A percentile compares a stretch with the other conserved stretches of the same genome.
Conservation (phyloP, 2,329 filamentous ascomycete species). For the Corniculantispora saksenae region DNA sequence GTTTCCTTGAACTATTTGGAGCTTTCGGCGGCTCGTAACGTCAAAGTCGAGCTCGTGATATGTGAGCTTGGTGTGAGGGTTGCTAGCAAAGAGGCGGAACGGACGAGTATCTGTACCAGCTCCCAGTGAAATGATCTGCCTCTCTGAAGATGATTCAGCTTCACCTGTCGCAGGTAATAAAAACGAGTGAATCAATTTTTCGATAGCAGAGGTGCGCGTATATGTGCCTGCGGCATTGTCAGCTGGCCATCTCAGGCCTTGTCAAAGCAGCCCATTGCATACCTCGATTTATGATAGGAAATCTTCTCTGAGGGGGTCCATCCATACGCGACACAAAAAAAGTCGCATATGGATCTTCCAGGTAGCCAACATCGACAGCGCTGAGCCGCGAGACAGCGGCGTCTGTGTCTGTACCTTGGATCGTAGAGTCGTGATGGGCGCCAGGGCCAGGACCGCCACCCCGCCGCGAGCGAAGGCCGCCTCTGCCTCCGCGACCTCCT, state of each 20-base stretch:
- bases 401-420: constrained; percentile 90
- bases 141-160: constrained; percentile 33
- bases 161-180: constrained; percentile 45
- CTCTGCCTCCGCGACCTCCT: constrained; percentile 44
- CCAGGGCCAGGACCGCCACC: constrained; percentile 33
- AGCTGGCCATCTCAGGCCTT: not conserved
- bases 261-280: constrained; percentile 27
- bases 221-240: constrained; percentile 71
- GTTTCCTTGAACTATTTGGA: constrained; percentile 52
- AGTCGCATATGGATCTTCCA: constrained; percentile 77
- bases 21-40: constrained; percentile 68
- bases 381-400: constrained; percentile 86
- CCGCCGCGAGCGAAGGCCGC: constrained; percentile 35
- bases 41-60: constrained; percentile 96
- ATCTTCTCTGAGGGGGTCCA: constrained; percentile 59
- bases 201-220: constrained; percentile 80
- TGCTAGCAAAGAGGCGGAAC: constrained; percentile 67
- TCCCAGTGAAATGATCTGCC: constrained; percentile 88
- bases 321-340: constrained; percentile 60
- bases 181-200: constrained; percentile 74
- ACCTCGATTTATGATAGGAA: constrained; percentile 96
- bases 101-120: constrained; percentile 91
- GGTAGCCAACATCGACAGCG: constrained; percentile 81
- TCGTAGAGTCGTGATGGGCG: constrained; percentile 64
- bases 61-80: constrained; percentile 46